Conservation (phyloP, 805 yeast genomes). For the Pichia heedii region DNA sequence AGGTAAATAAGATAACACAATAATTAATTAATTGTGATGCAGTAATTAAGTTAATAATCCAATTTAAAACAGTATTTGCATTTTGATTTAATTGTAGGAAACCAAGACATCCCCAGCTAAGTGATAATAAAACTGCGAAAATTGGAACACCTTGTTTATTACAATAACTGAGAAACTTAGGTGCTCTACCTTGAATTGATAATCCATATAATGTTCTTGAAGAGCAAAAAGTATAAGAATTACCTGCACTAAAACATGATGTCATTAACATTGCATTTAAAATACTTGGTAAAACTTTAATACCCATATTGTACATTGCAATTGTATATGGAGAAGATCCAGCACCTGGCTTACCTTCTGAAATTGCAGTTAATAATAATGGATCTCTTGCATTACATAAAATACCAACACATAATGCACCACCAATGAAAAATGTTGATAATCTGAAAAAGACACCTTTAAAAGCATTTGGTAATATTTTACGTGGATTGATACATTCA, state of each 20-base stretch:
- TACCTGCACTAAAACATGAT: slow-evolving; percentile 76
- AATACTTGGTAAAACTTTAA: slow-evolving; percentile 59
- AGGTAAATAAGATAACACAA: slow-evolving; percentile 47
- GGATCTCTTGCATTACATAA: slow-evolving; percentile 36
- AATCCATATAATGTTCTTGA: slow-evolving; percentile 59
- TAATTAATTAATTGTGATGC: slow-evolving; percentile 60
- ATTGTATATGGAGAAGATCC: slow-evolving; percentile 69
- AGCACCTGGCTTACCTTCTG: slow-evolving; percentile 33
- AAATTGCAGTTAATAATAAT: slow-evolving; percentile 25
- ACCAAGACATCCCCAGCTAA: slow-evolving; percentile 58
- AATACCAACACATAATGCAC: slow-evolving; percentile 39
- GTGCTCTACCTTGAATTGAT: slow-evolving; percentile 66
- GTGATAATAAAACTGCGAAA: slow-evolving; percentile 42
- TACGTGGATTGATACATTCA: slow-evolving; percentile 37
- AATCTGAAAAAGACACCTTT: slow-evolving; percentile 37
- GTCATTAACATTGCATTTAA: slow-evolving; percentile 68
- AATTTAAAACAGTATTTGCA: slow-evolving; percentile 57
- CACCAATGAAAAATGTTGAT: slow-evolving; percentile 37
- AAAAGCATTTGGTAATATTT: slow-evolving; percentile 36
- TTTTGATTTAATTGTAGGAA: slow-evolving; percentile 54
- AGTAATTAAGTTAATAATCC: slow-evolving; percentile 66
- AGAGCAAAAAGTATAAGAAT: slow-evolving; percentile 67
- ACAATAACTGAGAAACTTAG: slow-evolving; percentile 52
- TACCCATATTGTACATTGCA: slow-evolving; percentile 61
- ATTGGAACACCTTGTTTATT: slow-evolving; percentile 70